Conservation (phyloP, 1,284 basidiomycete genomes). For the Meripilus lineatus region DNA sequence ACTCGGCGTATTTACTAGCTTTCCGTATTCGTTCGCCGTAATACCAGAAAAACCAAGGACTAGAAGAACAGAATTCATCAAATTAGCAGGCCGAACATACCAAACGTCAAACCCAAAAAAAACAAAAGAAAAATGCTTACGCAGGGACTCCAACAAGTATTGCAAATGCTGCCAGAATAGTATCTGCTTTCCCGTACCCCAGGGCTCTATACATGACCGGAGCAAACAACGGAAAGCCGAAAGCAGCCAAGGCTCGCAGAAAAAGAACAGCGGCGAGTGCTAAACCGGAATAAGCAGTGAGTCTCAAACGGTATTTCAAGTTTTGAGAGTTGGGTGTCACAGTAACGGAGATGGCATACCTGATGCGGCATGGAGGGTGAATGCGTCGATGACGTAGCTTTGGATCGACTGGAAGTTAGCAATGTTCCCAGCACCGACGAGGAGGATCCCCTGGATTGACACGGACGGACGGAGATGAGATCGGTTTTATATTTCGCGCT, state of each 20-base stretch:
- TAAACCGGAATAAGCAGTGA: no score
- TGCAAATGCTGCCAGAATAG: constrained; percentile 49
- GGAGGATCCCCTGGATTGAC: constrained; percentile 45
- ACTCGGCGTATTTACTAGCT: no score
- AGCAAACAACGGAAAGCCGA: constrained; percentile 65
- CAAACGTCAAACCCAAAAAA: neutral
- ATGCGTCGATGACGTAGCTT: constrained; percentile 63
- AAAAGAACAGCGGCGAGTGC: constrained; percentile 55
- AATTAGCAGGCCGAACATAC: neutral
- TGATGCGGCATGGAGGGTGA: constrained; percentile 62
- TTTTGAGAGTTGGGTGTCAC: no score
- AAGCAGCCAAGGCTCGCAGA: constrained; percentile 55
- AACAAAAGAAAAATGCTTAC: constrained; percentile 32
- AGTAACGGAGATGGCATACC: no score
- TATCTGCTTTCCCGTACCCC: constrained; percentile 59
- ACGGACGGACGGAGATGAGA: constrained; percentile 7
- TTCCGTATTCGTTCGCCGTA: constrained; percentile 47
- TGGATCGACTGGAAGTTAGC: constrained; percentile 55
- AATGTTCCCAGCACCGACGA: constrained; percentile 50
- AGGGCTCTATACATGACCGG: constrained; percentile 56
- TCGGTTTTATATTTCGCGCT: neutral
- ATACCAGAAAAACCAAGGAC: constrained; percentile 47
- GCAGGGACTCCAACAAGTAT: constrained; percentile 57
- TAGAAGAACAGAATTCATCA: constrained; percentile 13
- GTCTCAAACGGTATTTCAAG: no score